Evolutionary conservation across 2,329 filamentous ascomycete genomes (phyloP), one percentile per base, ranked within the genome.

Genomic region (Monosporascus sp.): DNA sequence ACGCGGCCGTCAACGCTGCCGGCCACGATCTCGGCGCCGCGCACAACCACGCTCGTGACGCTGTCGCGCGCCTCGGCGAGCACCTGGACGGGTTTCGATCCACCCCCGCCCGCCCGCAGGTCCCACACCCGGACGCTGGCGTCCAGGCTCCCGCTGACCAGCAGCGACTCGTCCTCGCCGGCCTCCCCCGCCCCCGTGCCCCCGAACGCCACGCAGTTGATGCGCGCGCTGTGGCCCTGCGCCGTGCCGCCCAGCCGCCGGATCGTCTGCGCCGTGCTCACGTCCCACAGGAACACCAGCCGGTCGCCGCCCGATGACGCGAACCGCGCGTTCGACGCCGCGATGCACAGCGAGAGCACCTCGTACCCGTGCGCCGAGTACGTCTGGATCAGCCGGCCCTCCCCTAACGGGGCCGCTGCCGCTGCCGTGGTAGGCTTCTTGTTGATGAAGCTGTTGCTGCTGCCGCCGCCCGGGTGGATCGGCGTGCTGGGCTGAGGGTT

Each of bases 301-400:
- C 93, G 89, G 74, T 99, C 94, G 54, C 94, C 94, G 60, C 94
- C 94, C 1, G 84, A 82, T n/a, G 86, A 92, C 9, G 85, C 86
- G 69, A 99, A 97, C 44, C 84, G 84, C 59, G 90, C 82, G 71
- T 99, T 99, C 73, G 90, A 86, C 24, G 75, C 66, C 7, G 83
- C 75, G 48, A 97, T 87, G 50, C 82, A 78, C 39, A 99, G 78
- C 60, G 89, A 88, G 55, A 97, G 85, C 7, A 99, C 88, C 62
- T 92, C 88, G 74, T 99, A 96, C 60, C 90, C 92, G 72, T 99
- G 94, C 2, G 89, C 90, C 37, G 85, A 76, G 74, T 96, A 99
- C 37, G 84, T 89, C 72, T 97, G 92, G 65, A 99, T 90, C 3
- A 94, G 84, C 2, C 77, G 75, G 60, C 79, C 80, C 54, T 78